Percentiles rank a stretch among this genome's conserved stretches.
Evolutionary conservation across 352 stramenopile genomes (phyloP).

Genomic region (Phytophthora pini): DNA sequence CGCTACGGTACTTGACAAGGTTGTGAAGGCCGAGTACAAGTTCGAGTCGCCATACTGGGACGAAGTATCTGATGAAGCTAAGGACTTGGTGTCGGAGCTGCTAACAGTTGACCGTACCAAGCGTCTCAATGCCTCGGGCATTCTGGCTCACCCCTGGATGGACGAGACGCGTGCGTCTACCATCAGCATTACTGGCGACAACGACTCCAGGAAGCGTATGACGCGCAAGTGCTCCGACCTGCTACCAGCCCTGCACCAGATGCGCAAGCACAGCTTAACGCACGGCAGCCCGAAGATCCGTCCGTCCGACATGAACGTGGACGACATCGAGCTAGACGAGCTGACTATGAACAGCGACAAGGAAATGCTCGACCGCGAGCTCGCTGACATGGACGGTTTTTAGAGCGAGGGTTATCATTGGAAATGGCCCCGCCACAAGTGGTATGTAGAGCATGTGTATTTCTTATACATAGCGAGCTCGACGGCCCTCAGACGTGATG

Average conservation of each 20-base stretch:
- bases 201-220: conserved; percentile 39
- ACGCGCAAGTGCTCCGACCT: conserved; percentile 63
- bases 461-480: conserved; percentile 5
- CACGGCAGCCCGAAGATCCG: conserved; percentile 75
- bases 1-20: conserved; percentile 72
- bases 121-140: conserved; percentile 68
- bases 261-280: conserved; percentile 78
- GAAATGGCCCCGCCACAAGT: conserved; percentile 23
- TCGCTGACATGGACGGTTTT: conserved; percentile 61
- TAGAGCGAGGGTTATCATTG: conserved; percentile 39
- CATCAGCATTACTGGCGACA: conserved; percentile 38
- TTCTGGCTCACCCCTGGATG: conserved; percentile 89
- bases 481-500: conserved; percentile 8
- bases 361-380: conserved; percentile 70
- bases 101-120: conserved; percentile 90
- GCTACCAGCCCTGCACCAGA: conserved; percentile 70
- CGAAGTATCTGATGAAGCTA: conserved; percentile 92
- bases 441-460: conserved; percentile 3
- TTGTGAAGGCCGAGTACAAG: conserved; percentile 89
- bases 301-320: conserved; percentile 78
- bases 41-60: conserved; percentile 95
- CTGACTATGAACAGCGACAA: conserved; percentile 66
- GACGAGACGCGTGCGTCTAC: conserved; percentile 36
- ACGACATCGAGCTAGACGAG: conserved; percentile 60
- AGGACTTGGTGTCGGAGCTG: conserved; percentile 95